Evolutionary conservation across 345 rosid genomes (phyloP).

Genomic region (Aethionema arabicum): DNA sequence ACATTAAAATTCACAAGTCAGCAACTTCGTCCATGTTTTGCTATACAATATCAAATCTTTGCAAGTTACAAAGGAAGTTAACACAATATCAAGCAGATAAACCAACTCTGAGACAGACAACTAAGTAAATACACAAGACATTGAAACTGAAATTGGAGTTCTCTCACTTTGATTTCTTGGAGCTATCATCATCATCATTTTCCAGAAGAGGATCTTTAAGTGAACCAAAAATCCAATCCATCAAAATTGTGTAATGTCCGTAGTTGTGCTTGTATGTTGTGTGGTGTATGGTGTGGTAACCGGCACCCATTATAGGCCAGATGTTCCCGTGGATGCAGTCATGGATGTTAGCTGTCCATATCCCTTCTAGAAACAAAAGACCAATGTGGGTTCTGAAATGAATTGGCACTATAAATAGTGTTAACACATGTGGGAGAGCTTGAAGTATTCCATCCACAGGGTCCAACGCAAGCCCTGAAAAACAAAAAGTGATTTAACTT

Average conservation of each 20-base stretch:
- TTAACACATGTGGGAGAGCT: conserved; percentile 73
- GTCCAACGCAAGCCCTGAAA: conserved; percentile 73
- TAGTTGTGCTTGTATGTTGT: conserved; percentile 85
- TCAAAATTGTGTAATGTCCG: conserved; percentile 86
- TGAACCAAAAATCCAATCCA: conserved; percentile 93
- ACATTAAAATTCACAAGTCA: too few relatives aligned
- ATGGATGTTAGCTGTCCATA: conserved; percentile 81
- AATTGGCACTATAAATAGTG: conserved; percentile 62
- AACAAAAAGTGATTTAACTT: not conserved
- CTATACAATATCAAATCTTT: too few relatives aligned
- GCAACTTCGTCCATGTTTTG: too few relatives aligned
- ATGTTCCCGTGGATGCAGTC: conserved; percentile 73
- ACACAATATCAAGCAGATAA: too few relatives aligned
- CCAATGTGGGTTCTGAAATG: conserved; percentile 65
- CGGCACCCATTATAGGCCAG: conserved; percentile 96
- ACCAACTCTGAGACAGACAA: too few relatives aligned
- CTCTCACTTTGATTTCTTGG: conserved; percentile 19
- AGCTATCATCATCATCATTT: not conserved
- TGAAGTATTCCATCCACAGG: conserved; percentile 83
- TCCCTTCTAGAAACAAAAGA: conserved; percentile 65
- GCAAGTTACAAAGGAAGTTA: too few relatives aligned
- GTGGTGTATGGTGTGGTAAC: conserved; percentile 93
- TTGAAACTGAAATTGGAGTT: too few relatives aligned
- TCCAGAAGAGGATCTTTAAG: conserved; percentile 56
- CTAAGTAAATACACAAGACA: too few relatives aligned